Evolutionary conservation across 768 basidiomycete genomes (phyloP).

Genomic region (Dentipellis fragilis): DNA sequence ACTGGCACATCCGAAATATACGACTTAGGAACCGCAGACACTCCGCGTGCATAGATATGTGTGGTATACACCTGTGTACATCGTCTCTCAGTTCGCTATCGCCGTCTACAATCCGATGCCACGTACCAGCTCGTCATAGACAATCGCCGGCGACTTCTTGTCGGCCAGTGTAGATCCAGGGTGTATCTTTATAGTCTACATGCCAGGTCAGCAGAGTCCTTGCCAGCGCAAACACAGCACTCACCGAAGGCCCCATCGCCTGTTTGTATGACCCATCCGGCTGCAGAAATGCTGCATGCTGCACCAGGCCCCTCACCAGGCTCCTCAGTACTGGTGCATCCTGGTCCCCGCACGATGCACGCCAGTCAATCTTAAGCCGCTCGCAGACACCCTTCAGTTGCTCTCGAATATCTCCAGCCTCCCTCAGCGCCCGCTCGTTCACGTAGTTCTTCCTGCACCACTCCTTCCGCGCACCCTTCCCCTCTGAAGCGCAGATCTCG

Average conservation of each 20-base stretch:
- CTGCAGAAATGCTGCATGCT: slow-evolving; percentile 77
- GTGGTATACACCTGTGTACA: slow-evolving; percentile 61
- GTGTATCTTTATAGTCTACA: slow-evolving; percentile 75
- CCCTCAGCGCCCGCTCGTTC: slow-evolving; percentile 70
- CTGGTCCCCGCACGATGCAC: slow-evolving; percentile 46
- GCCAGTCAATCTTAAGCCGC: slow-evolving; percentile 51
- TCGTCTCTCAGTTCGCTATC: background rate
- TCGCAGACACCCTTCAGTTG: slow-evolving; percentile 66
- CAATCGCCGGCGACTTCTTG: slow-evolving; percentile 76
- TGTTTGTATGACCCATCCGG: slow-evolving; percentile 85
- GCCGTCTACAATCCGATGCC: background rate
- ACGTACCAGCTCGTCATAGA: slow-evolving; percentile 89
- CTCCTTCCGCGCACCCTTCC: slow-evolving; percentile 38
- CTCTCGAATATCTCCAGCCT: slow-evolving; percentile 69
- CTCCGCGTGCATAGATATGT: slow-evolving; percentile 85
- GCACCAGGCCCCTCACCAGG: slow-evolving; percentile 66
- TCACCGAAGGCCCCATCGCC: slow-evolving; percentile 58
- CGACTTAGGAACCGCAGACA: slow-evolving; percentile 65
- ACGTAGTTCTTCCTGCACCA: slow-evolving; percentile 86
- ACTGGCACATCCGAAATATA: slow-evolving; percentile 26
- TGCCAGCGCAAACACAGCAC: slow-evolving; percentile 15
- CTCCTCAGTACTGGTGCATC: slow-evolving; percentile 62
- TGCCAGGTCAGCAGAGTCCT: slow-evolving; percentile 1
- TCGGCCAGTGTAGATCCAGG: slow-evolving; percentile 76
- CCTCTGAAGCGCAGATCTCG: slow-evolving; percentile 44